Conservation (phyloP, 805 yeast species). For the Barnettozyma siamensis region DNA sequence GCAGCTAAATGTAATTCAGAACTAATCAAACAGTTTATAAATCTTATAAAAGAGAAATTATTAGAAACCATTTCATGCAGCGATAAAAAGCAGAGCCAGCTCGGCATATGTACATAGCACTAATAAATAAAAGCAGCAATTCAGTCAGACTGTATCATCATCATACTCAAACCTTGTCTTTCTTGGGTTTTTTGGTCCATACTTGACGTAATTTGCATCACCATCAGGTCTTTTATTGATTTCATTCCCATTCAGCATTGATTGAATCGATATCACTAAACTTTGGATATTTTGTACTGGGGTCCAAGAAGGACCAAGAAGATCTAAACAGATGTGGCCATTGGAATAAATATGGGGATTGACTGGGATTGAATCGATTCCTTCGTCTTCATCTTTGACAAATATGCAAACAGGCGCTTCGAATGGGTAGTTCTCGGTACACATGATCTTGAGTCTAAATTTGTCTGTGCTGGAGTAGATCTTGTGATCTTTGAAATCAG, state of each 20-base stretch:
- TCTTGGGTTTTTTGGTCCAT: constrained; percentile 57
- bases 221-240: constrained; percentile 50
- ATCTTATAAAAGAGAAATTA: too few species aligned
- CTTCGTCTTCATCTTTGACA: constrained; percentile 20
- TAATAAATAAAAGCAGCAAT: too few species aligned
- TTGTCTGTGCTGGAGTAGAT: constrained; percentile 29
- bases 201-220: constrained; percentile 40
- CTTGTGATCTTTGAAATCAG: constrained; percentile 28
- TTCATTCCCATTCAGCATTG: constrained; percentile 51
- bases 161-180: constrained; percentile 47
- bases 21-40: not conserved
- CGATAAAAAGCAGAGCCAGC: too few species aligned
- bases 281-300: constrained; percentile 33
- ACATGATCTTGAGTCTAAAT: constrained; percentile 39
- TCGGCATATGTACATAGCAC: too few species aligned
- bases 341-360: constrained; percentile 75
- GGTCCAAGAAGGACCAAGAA: constrained; percentile 42
- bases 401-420: constrained; percentile 54
- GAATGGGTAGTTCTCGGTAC: constrained; percentile 48
- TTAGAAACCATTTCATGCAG: too few species aligned
- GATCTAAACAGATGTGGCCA: constrained; percentile 71
- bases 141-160: constrained; percentile 41
- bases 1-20: not conserved
- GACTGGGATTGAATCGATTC: constrained; percentile 41
- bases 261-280: constrained; percentile 52